Percentiles rank a stretch among this genome's conserved stretches.
Conservation (phyloP, 2,329 filamentous ascomycete genomes). For the Cladosporium sp. region DNA sequence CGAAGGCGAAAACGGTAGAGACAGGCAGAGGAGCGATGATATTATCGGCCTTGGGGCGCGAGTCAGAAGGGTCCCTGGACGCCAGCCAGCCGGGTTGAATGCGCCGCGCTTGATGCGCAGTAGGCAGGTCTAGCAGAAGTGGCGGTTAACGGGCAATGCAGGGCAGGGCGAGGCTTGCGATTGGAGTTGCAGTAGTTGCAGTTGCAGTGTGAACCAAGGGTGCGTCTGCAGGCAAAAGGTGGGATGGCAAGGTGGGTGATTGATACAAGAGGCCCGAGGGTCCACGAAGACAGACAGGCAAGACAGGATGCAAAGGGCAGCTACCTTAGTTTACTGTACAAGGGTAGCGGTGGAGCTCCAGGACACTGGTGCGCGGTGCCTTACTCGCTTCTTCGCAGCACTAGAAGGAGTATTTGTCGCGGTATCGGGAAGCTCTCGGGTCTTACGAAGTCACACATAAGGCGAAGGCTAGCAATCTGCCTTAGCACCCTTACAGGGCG, state of each 20-base stretch:
- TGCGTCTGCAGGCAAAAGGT: conserved; percentile 3
- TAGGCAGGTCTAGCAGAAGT: conserved; percentile 12
- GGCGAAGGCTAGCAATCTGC: not conserved
- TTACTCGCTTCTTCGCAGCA: conserved; percentile 2
- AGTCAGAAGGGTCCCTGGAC: conserved; percentile 16
- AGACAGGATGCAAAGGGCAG: not conserved
- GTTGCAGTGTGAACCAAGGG: conserved; percentile 1
- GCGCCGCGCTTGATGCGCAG: conserved; percentile 18
- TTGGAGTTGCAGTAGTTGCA: not conserved
- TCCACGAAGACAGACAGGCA: not conserved
- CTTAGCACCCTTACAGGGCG: not conserved
- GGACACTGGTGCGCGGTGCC: not conserved
- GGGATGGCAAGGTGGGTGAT: not conserved
- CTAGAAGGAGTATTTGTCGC: not conserved
- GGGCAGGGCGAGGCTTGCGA: conserved; percentile 1
- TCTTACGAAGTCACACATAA: conserved; percentile 7
- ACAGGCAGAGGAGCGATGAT: conserved; percentile 13
- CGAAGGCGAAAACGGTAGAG: conserved; percentile 9
- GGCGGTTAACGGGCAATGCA: conserved; percentile 11
- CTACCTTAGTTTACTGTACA: too few species aligned
- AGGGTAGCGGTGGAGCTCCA: conserved; percentile 2
- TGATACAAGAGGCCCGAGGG: conserved; percentile 5
- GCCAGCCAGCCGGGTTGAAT: conserved; percentile 20
- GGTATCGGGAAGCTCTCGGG: not conserved
- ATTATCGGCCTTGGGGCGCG: conserved; percentile 16